Evolutionary conservation across 495 filamentous ascomycete genomes (phyloP).

Genomic region (Talaromyces ruber): DNA sequence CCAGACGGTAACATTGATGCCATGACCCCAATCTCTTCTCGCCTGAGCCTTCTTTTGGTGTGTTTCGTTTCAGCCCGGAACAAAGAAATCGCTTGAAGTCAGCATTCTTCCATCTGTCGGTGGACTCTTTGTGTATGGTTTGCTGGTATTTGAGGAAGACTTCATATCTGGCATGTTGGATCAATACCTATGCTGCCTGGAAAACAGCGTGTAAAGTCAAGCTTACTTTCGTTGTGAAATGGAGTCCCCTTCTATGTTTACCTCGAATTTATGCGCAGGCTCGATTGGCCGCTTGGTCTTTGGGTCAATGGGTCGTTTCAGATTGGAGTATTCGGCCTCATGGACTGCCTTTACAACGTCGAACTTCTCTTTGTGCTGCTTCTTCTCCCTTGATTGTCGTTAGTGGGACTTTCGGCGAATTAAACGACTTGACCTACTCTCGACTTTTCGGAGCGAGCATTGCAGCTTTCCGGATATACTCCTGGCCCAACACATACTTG

Average conservation of each 20-base stretch:
- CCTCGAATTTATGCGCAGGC: slow-evolving; percentile 70
- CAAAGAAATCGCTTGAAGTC: slow-evolving; percentile 85
- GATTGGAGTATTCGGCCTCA: slow-evolving; percentile 52
- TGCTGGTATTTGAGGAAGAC: slow-evolving; percentile 85
- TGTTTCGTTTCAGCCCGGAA: slow-evolving; percentile 60
- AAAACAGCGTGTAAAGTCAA: not conserved
- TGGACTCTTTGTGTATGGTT: slow-evolving; percentile 66
- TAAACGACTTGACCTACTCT: slow-evolving; percentile 41
- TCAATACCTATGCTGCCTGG: not conserved
- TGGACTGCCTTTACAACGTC: slow-evolving; percentile 67
- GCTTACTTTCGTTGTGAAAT: slow-evolving; percentile 81
- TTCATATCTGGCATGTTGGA: slow-evolving; percentile 30
- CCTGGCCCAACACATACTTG: slow-evolving; percentile 68
- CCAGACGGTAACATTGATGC: slow-evolving; percentile 90
- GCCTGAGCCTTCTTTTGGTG: slow-evolving; percentile 31
- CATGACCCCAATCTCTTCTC: slow-evolving; percentile 72
- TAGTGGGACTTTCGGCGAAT: not conserved
- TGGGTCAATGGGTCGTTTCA: slow-evolving; percentile 42
- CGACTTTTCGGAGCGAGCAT: slow-evolving; percentile 66
- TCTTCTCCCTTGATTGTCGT: slow-evolving; percentile 51
- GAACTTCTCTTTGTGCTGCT: slow-evolving; percentile 62
- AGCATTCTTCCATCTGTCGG: slow-evolving; percentile 51
- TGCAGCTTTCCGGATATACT: slow-evolving; percentile 65
- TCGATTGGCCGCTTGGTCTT: slow-evolving; percentile 48
- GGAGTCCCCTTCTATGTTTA: slow-evolving; percentile 69